Percentiles rank a stretch among this genome's conserved stretches.
phyloP scores from a whole-genome alignment of 805 yeast species.

The Debaryomyces maramus region DNA sequence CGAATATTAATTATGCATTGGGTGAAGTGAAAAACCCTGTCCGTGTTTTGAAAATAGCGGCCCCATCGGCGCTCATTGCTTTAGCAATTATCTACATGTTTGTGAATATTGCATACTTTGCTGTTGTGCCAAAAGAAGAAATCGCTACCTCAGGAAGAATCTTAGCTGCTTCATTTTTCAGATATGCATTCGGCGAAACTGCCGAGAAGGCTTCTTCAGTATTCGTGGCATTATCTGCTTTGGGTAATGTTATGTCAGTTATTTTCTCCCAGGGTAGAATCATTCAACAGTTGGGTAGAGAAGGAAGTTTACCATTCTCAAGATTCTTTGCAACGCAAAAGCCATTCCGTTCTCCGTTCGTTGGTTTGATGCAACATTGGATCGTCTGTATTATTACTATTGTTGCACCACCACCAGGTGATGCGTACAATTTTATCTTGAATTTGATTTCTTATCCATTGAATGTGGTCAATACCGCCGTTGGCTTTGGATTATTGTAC shows the following conservation, averaged over 20 bases:
- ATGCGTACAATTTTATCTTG: slow-evolving; percentile 78
- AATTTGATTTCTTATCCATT: slow-evolving; percentile 81
- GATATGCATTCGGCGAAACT: slow-evolving; percentile 62
- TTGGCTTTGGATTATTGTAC: slow-evolving; percentile 62
- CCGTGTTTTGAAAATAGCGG: slow-evolving; percentile 66
- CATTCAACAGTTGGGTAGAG: slow-evolving; percentile 78
- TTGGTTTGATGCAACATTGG: slow-evolving; percentile 77
- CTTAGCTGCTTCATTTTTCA: slow-evolving; percentile 75
- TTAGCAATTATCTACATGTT: slow-evolving; percentile 70
- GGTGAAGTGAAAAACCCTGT: slow-evolving; percentile 78
- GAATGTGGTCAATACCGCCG: slow-evolving; percentile 68
- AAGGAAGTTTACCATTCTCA: slow-evolving; percentile 76
- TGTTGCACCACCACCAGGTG: slow-evolving; percentile 78
- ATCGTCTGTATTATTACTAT: slow-evolving; percentile 70
- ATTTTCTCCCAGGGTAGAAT: slow-evolving; percentile 81
- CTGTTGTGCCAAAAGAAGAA: slow-evolving; percentile 72
- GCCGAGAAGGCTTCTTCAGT: slow-evolving; percentile 77
- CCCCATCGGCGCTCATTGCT: slow-evolving; percentile 66
- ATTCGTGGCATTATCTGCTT: slow-evolving; percentile 77
- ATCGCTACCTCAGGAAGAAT: slow-evolving; percentile 62
- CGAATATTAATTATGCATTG: slow-evolving; percentile 79
- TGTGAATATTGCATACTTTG: slow-evolving; percentile 77
- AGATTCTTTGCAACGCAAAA: slow-evolving; percentile 65
- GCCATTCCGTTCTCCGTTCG: slow-evolving; percentile 73
- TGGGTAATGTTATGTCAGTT: slow-evolving; percentile 80